Conservation (phyloP, 2,329 filamentous ascomycete genomes). For the Phialemoniopsis sp. region DNA sequence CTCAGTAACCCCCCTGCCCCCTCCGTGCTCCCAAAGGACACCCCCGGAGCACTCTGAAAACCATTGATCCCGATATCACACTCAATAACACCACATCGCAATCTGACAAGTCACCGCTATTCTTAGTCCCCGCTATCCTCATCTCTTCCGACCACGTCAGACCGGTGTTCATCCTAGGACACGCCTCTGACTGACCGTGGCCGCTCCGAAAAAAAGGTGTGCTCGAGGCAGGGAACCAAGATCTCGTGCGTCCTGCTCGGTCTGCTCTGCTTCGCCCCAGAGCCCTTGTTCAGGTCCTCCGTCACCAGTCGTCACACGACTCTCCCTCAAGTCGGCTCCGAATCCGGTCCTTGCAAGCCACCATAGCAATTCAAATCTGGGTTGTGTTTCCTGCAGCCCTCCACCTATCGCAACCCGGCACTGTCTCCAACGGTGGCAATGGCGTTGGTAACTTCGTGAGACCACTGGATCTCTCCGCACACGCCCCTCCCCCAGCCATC, state of each 20-base stretch:
- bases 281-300: too few relatives aligned
- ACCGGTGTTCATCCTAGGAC: conserved; percentile 1
- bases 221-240: too few relatives aligned
- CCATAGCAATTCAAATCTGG: not conserved
- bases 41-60: too few relatives aligned
- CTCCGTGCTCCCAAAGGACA: too few relatives aligned
- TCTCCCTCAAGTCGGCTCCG: not conserved
- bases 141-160: conserved; percentile 1
- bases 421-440: conserved; percentile 1
- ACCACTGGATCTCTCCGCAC: conserved; percentile 2
- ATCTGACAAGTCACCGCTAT: not conserved
- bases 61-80: too few relatives aligned
- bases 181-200: not conserved
- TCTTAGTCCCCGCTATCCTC: not conserved
- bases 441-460: not conserved
- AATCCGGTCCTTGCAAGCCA: not conserved
- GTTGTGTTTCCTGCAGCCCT: conserved; percentile 1
- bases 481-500: not conserved
- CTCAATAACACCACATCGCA: too few relatives aligned
- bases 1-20: too few relatives aligned
- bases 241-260: too few relatives aligned
- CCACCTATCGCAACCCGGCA: not conserved
- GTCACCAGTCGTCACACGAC: not conserved
- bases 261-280: too few relatives aligned
- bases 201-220: too few relatives aligned